These are phyloP conservation scores for Aspergillus sp. DNA, from an alignment of 2,329 filamentous ascomycete genomes.

Conservation along the genomic window DNA sequence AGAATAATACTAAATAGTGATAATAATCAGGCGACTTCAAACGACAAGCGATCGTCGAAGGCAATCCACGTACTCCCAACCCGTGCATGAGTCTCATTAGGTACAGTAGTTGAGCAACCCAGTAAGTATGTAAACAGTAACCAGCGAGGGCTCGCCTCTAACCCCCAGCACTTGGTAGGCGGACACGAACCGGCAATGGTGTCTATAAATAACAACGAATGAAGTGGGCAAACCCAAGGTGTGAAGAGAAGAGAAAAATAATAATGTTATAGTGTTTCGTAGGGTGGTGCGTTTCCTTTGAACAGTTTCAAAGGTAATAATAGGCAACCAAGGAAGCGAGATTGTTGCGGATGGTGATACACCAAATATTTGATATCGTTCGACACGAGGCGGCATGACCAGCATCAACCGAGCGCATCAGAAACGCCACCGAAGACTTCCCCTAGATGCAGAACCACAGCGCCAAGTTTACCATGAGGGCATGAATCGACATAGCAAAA, in stretches of 20 bases:
- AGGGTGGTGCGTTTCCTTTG: not conserved
- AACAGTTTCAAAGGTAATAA: not conserved
- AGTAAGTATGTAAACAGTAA: conserved; percentile 17
- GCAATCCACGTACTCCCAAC: conserved; percentile 19
- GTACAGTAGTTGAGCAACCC: conserved; percentile 18
- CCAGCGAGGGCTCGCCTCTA: conserved; percentile 13
- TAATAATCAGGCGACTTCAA: conserved; percentile 1
- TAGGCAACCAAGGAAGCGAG: conserved; percentile 4
- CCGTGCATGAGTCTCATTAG: conserved; percentile 23
- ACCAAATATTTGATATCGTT: conserved; percentile 14
- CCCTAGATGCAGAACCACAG: conserved; percentile 7
- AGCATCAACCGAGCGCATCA: conserved; percentile 33
- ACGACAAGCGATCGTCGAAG: conserved; percentile 4
- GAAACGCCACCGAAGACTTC: conserved; percentile 12
- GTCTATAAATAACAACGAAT: conserved; percentile 18
- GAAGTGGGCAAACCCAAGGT: conserved; percentile 6
- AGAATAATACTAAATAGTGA: conserved; percentile 11
- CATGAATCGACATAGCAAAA: conserved; percentile 9
- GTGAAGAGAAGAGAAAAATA: not conserved
- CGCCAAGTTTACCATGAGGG: conserved; percentile 9
- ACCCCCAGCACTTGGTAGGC: conserved; percentile 25
- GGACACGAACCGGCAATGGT: conserved; percentile 14
- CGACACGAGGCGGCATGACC: conserved; percentile 32
- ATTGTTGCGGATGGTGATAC: conserved; percentile 8
- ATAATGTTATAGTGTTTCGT: conserved; percentile 1